Percentiles rank a stretch among this genome's conserved stretches.
phyloP scores from a whole-genome alignment of 306 rosid species.

The Vigna mungo region DNA sequence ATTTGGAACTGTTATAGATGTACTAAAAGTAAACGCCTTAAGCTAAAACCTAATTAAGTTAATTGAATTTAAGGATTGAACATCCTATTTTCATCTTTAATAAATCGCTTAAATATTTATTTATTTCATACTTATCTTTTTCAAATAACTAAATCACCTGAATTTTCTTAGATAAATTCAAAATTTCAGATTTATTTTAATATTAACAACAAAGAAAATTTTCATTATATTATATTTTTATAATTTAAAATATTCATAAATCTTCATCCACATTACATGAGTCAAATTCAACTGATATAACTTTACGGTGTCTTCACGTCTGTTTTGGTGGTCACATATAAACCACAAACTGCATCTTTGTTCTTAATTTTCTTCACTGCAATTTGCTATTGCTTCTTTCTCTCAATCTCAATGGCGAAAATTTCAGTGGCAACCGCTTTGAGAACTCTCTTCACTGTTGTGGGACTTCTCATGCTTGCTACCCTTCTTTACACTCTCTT shows the following conservation, averaged over 20 bases:
- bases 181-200: neutral
- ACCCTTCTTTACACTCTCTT: slow-evolving; percentile 62
- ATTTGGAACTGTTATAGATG: too few relatives aligned
- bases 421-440: slow-evolving; percentile 51
- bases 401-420: slow-evolving; percentile 52
- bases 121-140: too few relatives aligned
- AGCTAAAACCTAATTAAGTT: too few relatives aligned
- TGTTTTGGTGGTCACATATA: neutral
- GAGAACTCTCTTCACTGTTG: slow-evolving; percentile 52
- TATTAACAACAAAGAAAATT: neutral
- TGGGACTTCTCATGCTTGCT: slow-evolving; percentile 61
- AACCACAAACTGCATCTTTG: neutral
- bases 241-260: neutral
- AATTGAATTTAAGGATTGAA: too few relatives aligned
- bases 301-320: too few relatives aligned
- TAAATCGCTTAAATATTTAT: too few relatives aligned
- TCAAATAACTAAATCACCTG: too few relatives aligned
- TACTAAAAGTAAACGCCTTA: too few relatives aligned
- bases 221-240: neutral
- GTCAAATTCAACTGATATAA: neutral
- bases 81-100: too few relatives aligned
- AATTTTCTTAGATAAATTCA: too few relatives aligned
- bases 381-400: neutral
- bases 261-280: neutral
- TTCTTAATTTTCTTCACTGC: neutral